Evolutionary conservation across 352 stramenopile genomes (phyloP).

Genomic region (Globisporangium iwayamae): DNA sequence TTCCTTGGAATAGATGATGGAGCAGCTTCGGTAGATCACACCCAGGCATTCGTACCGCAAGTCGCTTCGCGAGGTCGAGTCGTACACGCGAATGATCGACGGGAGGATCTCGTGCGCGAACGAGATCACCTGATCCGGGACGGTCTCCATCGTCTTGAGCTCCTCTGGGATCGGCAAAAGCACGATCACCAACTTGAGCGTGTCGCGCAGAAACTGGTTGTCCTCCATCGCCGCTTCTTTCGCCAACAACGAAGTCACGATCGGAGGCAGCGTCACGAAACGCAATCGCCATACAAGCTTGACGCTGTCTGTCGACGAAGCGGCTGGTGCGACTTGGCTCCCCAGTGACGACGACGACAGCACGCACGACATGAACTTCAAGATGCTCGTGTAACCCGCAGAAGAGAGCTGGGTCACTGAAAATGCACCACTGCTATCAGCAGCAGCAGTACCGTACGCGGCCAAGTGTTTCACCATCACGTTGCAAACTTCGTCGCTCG

Average conservation of each 20-base stretch:
- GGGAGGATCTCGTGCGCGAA: conserved; percentile 47
- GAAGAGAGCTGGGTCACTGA: conserved; percentile 20
- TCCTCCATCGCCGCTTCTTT: conserved; percentile 41
- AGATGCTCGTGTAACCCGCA: conserved; percentile 33
- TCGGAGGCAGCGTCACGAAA: conserved; percentile 38
- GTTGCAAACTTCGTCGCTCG: conserved; percentile 36
- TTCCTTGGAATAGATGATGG: conserved; percentile 31
- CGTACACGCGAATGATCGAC: conserved; percentile 51
- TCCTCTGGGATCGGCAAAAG: conserved; percentile 41
- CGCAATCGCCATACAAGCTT: conserved; percentile 26
- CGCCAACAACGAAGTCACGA: conserved; percentile 39
- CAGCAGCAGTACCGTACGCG: conserved; percentile 19
- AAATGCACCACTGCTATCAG: not conserved
- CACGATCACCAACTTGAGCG: conserved; percentile 50
- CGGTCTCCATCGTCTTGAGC: conserved; percentile 16
- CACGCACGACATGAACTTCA: conserved; percentile 41
- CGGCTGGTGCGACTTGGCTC: not conserved
- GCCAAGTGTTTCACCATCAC: conserved; percentile 32
- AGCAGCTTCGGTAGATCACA: conserved; percentile 47
- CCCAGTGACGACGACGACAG: conserved; percentile 19
- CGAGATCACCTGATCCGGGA: conserved; percentile 23
- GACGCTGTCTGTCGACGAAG: not conserved
- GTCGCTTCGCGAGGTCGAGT: conserved; percentile 42
- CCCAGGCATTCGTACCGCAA: conserved; percentile 53
- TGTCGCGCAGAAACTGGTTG: conserved; percentile 45